Evolutionary conservation across 1,284 basidiomycete genomes (phyloP), one percentile per base, ranked within the genome.

Genomic region (Sporisorium iseilematis-ciliati): DNA sequence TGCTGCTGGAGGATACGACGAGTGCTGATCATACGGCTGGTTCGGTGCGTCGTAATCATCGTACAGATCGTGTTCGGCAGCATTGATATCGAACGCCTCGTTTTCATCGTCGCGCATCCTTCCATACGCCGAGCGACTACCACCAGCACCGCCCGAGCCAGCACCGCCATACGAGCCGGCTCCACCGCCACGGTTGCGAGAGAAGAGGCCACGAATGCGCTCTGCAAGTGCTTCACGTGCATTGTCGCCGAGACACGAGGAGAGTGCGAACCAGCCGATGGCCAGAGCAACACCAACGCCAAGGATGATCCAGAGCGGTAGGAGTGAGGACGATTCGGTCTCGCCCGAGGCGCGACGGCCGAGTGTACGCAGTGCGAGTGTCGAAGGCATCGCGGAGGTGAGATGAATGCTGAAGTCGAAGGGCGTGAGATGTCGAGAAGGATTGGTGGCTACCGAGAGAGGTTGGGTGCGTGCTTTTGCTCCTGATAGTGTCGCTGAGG

Each of bases 261-360:
- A 76, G 55, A 76, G 68, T 1, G 74, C 74, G 45, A 76, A 76
- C 74, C 74, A 76, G 20, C 65, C 74, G 14, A 76, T 57, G 18
- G 74, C 69, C 2, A 76, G 42, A 14, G 63, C 62, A n/a, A 63
- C 69, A 21, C 69, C 65, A 3, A 76, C 40, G n/a, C 65, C 74
- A 20, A 76, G 69, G 21, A 76, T 69, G 65, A 76, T 76, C 65
- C 69, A 72, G 20, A 76, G 69, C 43, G 69, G 74, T 6, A 76
- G 21, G 6, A 76, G 65, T 10, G 68, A 69, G 5, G 74, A 65
- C 0, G 65, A 61, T 21, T 75, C 73, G 20, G 56, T 43, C 31
- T 64, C 65, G 3, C 56, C 56, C 10, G 62, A 58, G 14, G 57
- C 62, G 41, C 67, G 48, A 20, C 29, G 48, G 35, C 29, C 29